These are phyloP conservation scores for Bruguiera gymnorhiza DNA, from an alignment of 345 rosid genomes.

Conservation along the genomic window DNA sequence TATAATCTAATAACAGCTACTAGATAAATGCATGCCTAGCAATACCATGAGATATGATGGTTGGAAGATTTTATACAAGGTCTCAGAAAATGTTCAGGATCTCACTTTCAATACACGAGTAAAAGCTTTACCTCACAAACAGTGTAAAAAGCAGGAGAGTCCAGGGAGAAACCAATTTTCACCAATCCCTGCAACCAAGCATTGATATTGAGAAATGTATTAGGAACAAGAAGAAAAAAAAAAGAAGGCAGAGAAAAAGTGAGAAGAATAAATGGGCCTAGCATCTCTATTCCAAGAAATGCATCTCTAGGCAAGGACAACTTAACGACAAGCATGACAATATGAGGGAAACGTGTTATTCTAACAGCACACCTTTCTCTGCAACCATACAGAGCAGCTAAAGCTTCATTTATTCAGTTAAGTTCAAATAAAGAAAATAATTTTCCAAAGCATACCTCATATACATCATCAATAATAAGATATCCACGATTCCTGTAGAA, in stretches of 20 bases:
- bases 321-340: background rate
- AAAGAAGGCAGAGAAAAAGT: background rate
- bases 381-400: constrained; percentile 1
- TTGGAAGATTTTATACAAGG: background rate
- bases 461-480: constrained; percentile 51
- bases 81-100: background rate
- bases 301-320: background rate
- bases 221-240: background rate
- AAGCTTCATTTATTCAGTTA: constrained; percentile 6
- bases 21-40: background rate
- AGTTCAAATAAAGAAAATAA: background rate
- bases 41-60: constrained; percentile 7
- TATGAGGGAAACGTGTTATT: background rate
- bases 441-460: constrained; percentile 38
- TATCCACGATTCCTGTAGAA: constrained; percentile 54
- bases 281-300: background rate
- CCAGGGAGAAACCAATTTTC: constrained; percentile 62
- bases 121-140: constrained; percentile 55
- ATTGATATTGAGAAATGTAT: constrained; percentile 11
- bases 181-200: constrained; percentile 47
- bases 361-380: background rate
- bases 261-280: background rate
- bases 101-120: background rate
- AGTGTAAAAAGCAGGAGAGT: constrained; percentile 63
- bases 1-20: background rate